Conservation (phyloP, 345 rosid genomes). For the Eucalyptus marginata region DNA sequence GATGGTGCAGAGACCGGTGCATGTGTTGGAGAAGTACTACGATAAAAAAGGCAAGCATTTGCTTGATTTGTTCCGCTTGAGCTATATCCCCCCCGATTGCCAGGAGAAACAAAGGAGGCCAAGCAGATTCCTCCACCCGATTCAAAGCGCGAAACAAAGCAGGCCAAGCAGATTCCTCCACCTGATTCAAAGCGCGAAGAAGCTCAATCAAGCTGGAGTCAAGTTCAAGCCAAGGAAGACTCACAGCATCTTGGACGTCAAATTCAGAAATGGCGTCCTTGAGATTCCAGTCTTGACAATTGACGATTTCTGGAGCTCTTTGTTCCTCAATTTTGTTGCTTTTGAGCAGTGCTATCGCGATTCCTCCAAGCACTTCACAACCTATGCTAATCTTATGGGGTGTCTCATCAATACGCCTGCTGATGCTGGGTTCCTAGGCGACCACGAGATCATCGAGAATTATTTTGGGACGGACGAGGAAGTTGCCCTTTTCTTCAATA, state of each 20-base stretch:
- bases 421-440: constrained; percentile 58
- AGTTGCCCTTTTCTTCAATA: constrained; percentile 41
- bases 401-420: constrained; percentile 39
- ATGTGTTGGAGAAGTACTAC: constrained; percentile 6
- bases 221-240: constrained; percentile 12
- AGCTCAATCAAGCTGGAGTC: constrained; percentile 44
- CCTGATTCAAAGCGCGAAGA: constrained; percentile 42
- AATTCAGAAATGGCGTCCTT: constrained; percentile 41
- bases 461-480: constrained; percentile 59
- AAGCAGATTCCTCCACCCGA: constrained; percentile 17
- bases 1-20: constrained; percentile 19
- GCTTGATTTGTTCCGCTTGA: constrained; percentile 52
- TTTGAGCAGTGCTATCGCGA: constrained; percentile 63
- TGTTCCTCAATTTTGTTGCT: constrained; percentile 60
- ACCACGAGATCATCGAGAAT: constrained; percentile 53
- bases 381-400: constrained; percentile 57
- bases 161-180: constrained; percentile 11
- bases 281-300: constrained; percentile 58
- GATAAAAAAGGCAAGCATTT: constrained; percentile 33
- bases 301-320: constrained; percentile 62
- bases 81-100: constrained; percentile 25
- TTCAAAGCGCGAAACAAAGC: constrained; percentile 48
- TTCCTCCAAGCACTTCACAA: constrained; percentile 45
- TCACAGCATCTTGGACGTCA: constrained; percentile 39
- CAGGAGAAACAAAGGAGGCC: neutral